phyloP scores from a whole-genome alignment of 2,329 filamentous ascomycete species.

The Cercospora citrullina region DNA sequence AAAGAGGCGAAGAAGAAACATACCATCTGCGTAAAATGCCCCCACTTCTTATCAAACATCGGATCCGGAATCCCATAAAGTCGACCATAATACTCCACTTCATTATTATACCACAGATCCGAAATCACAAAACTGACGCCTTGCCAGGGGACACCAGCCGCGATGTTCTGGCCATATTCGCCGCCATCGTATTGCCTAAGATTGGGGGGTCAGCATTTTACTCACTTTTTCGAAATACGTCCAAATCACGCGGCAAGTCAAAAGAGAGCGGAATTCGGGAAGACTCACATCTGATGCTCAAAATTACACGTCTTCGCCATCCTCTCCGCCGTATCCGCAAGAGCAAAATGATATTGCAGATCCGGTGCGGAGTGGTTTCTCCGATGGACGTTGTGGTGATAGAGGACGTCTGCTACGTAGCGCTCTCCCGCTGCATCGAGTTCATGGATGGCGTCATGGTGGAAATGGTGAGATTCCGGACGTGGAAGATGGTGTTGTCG shows the following conservation, averaged over 20 bases:
- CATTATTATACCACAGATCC: constrained; percentile 70
- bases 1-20: too few species aligned
- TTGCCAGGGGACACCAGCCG: constrained; percentile 57
- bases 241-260: too few species aligned
- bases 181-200: constrained; percentile 52
- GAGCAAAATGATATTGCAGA: constrained; percentile 63
- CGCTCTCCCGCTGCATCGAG: background rate
- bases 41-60: constrained; percentile 63
- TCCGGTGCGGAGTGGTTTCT: constrained; percentile 36
- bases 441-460: background rate
- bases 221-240: too few species aligned
- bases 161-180: constrained; percentile 87
- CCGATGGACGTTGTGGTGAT: constrained; percentile 22
- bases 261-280: too few species aligned
- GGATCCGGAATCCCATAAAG: constrained; percentile 51
- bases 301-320: constrained; percentile 69
- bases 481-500: background rate
- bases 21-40: constrained; percentile 73
- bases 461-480: background rate
- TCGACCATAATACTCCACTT: constrained; percentile 56
- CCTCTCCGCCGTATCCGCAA: constrained; percentile 62
- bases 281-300: constrained; percentile 67
- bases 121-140: constrained; percentile 67
- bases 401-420: constrained; percentile 2
- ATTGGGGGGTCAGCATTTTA: too few species aligned